Percentiles rank a stretch among this genome's conserved stretches.
These are phyloP conservation scores for Jamesozyma piceae DNA, from an alignment of 805 yeast species.

Conservation along the genomic window DNA sequence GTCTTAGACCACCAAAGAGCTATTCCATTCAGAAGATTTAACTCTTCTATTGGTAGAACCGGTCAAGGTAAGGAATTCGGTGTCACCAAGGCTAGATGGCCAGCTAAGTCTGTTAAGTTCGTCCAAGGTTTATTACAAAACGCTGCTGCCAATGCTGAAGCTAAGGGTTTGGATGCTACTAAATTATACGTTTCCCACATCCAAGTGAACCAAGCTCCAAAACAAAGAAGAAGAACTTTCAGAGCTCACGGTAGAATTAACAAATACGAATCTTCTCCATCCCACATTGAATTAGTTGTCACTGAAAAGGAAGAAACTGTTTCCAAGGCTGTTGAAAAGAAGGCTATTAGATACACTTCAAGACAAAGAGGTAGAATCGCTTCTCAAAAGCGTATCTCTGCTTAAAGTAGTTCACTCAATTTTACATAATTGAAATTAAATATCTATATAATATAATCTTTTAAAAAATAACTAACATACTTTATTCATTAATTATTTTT, in stretches of 20 bases:
- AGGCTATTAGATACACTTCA: conserved; percentile 64
- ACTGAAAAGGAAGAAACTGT: conserved; percentile 92
- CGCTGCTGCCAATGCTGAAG: conserved; percentile 98
- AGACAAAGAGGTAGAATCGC: conserved; percentile 91
- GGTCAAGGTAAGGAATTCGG: conserved; percentile 99
- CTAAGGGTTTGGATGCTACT: conserved; percentile 95
- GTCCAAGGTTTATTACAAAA: conserved; percentile 89
- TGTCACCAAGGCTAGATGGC: conserved; percentile 99
- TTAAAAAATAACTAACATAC: conserved; percentile 1
- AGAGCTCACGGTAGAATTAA: conserved; percentile 99
- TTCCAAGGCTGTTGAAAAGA: conserved; percentile 76
- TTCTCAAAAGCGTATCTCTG: conserved; percentile 78
- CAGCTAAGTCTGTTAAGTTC: conserved; percentile 95
- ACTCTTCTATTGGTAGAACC: conserved; percentile 95
- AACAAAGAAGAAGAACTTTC: conserved; percentile 99
- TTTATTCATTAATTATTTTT: background rate
- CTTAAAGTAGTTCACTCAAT: conserved; percentile 29
- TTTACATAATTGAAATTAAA: conserved; percentile 1
- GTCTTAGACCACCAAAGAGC: conserved; percentile 98
- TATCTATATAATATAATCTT: conserved; percentile 6
- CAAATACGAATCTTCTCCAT: conserved; percentile 98
- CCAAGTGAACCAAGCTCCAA: conserved; percentile 99
- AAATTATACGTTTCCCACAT: conserved; percentile 94
- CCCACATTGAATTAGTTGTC: conserved; percentile 95
- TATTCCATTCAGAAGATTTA: conserved; percentile 97